Evolutionary conservation across 176 grass and related monocot genomes (phyloP).

Genomic region (Carex cristatella): DNA sequence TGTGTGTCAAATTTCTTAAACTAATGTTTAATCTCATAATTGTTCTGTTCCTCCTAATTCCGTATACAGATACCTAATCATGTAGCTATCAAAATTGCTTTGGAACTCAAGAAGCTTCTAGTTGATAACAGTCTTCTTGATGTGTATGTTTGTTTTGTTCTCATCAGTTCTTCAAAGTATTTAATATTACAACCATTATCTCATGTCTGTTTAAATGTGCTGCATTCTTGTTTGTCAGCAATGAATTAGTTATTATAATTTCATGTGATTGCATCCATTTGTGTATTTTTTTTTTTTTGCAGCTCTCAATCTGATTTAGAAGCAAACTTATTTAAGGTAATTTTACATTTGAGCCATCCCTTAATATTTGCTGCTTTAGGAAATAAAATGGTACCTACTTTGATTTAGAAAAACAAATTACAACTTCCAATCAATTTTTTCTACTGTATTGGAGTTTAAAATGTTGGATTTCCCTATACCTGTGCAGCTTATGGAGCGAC

Average conservation of each 20-base stretch:
- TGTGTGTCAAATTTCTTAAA: not conserved
- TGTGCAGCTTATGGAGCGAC: conserved; percentile 81
- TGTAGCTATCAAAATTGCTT: conserved; percentile 94
- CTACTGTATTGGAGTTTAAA: conserved; percentile 7
- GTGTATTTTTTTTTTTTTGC: conserved; percentile 19
- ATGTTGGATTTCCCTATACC: not conserved
- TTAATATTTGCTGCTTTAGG: not conserved
- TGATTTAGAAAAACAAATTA: not conserved
- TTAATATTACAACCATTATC: not conserved
- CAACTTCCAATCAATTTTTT: not conserved
- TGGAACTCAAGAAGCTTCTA: conserved; percentile 94
- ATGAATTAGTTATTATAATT: not conserved
- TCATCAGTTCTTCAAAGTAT: not conserved
- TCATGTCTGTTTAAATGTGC: not conserved
- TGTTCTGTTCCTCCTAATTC: not conserved
- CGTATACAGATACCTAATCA: conserved; percentile 88
- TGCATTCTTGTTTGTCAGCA: not conserved
- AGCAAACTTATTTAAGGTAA: conserved; percentile 96
- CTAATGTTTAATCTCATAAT: not conserved
- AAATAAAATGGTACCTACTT: not conserved
- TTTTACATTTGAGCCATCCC: not conserved
- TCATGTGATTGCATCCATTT: conserved; percentile 6
- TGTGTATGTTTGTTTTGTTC: conserved; percentile 52
- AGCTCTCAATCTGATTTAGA: conserved; percentile 94
- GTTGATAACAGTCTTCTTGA: conserved; percentile 98